Conservation (phyloP, 2,329 filamentous ascomycete species). For the Nothophoma quercina region DNA sequence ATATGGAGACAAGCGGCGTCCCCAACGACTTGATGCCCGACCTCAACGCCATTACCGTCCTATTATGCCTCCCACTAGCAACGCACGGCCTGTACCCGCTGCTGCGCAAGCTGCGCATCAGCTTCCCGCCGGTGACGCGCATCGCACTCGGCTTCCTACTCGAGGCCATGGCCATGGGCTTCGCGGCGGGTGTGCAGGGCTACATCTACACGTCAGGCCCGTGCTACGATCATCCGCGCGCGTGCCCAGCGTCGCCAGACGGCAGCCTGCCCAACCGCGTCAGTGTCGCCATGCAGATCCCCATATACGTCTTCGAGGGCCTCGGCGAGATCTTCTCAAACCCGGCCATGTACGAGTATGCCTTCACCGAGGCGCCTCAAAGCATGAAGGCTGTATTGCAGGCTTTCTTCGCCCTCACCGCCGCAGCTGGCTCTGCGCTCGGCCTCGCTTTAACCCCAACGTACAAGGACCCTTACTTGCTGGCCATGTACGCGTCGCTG, state of each 20-base stretch:
- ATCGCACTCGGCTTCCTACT: slow-evolving; percentile 31
- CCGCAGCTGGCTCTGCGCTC: slow-evolving; percentile 31
- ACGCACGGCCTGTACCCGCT: slow-evolving; percentile 22
- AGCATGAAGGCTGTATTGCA: slow-evolving; percentile 47
- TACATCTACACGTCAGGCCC: slow-evolving; percentile 38
- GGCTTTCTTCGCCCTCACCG: slow-evolving; percentile 35
- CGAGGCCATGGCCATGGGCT: slow-evolving; percentile 26
- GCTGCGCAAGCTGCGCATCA: slow-evolving; percentile 23
- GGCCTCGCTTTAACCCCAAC: slow-evolving; percentile 39
- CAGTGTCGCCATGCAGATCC: slow-evolving; percentile 48
- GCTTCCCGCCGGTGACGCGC: slow-evolving; percentile 30
- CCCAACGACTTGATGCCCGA: slow-evolving; percentile 9
- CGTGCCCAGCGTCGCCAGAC: slow-evolving; percentile 36
- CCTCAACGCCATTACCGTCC: slow-evolving; percentile 9
- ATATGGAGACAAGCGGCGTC: slow-evolving; percentile 1
- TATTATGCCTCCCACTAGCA: too few species aligned
- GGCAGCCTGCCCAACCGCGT: slow-evolving; percentile 44
- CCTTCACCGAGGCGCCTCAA: slow-evolving; percentile 50
- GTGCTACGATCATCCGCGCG: slow-evolving; percentile 47
- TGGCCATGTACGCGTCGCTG: slow-evolving; percentile 27
- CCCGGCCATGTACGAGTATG: slow-evolving; percentile 50
- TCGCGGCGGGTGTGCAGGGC: slow-evolving; percentile 33
- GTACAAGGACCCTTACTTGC: slow-evolving; percentile 31
- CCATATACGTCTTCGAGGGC: slow-evolving; percentile 46
- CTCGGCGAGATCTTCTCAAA: slow-evolving; percentile 52